Conservation (phyloP, 208 protist species). For the Trypanosoma vivax region DNA sequence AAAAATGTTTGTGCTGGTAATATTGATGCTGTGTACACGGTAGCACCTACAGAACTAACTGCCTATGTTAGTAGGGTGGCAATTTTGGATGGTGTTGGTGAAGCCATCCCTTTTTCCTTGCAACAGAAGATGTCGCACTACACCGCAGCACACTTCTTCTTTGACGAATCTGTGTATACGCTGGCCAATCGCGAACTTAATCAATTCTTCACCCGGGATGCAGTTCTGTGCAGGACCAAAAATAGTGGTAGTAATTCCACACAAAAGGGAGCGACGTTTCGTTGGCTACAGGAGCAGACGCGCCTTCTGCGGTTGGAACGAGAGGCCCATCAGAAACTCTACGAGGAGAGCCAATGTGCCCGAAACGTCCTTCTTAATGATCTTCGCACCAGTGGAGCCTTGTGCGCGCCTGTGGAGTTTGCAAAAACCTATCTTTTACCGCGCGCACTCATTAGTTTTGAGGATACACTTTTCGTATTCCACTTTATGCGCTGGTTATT, state of each 20-base stretch:
- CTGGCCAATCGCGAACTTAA: constrained; percentile 25
- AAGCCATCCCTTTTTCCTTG: constrained; percentile 20
- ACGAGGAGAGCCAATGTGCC: constrained; percentile 11
- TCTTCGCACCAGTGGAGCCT: constrained; percentile 6
- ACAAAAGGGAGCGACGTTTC: constrained; percentile 8
- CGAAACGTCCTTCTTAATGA: constrained; percentile 13
- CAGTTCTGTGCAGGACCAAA: constrained; percentile 9
- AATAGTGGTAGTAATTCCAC: not conserved
- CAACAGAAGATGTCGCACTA: constrained; percentile 37
- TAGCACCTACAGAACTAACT: constrained; percentile 1
- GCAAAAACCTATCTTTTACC: constrained; percentile 54
- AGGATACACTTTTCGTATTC: constrained; percentile 56
- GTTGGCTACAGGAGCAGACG: constrained; percentile 30
- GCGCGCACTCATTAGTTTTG: constrained; percentile 57
- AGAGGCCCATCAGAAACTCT: constrained; percentile 27
- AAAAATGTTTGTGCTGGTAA: not conserved
- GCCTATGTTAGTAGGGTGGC: not conserved
- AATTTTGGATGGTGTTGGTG: not conserved
- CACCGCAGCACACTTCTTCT: constrained; percentile 47
- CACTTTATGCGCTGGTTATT: constrained; percentile 52
- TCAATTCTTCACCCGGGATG: constrained; percentile 13
- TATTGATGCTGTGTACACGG: constrained; percentile 12
- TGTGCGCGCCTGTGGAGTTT: constrained; percentile 18
- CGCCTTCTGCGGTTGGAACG: constrained; percentile 33
- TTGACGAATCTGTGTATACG: constrained; percentile 38